Base-by-base conservation (phyloP, 2,329 filamentous ascomycete genomes). In the Sclerotinia subarctica region DNA sequence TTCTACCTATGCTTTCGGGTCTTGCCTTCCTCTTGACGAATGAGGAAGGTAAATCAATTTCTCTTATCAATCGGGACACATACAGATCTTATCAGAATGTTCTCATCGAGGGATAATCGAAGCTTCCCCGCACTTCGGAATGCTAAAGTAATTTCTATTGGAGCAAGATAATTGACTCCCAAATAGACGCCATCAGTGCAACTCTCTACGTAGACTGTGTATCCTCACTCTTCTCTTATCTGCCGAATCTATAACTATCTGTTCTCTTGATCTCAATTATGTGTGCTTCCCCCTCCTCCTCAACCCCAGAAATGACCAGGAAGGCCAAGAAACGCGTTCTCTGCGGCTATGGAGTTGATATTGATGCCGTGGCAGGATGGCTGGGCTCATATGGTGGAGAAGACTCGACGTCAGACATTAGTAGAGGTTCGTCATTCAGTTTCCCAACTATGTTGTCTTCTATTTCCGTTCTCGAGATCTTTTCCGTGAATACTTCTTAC, bases 331-430 rank as follows among this genome's bases (percentile, higher is more conserved):
- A 85, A 72, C 79, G 83, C 64, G 82, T 86, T 60, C 81, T 86
- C 49, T 81, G 84, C 54, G 80, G 85, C 72, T 91, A 91, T 73
- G 88, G 89, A 3, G 87, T 92, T 32, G 90, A 93, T 70, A 88
- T 93, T 35, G 90, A 93, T 71, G 90, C 89, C n/a, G 88, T 92
- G 1, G 86, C 89, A 1, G 89, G 90, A 11, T 93, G 90, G 90
- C 81, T 93, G 0, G 90, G 90, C 0, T 90, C 86, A 0, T 93
- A 93, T 73, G 88, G 88, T 21, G 89, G 90, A 49, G 85, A 92
- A 77, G 90, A 93, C 75, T 89, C 85, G 10, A 87, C 85, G 1
- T 90, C 84, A 74, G 90, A 93, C 73, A 92, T 93, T 71, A 89
- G 86, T 75, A 82, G 90, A 82, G 89, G 88, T 86, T 73, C 70